These are phyloP conservation scores for Pneumocystis carinii DNA, from an alignment of 1,139 yeast species.

Conservation along the genomic window DNA sequence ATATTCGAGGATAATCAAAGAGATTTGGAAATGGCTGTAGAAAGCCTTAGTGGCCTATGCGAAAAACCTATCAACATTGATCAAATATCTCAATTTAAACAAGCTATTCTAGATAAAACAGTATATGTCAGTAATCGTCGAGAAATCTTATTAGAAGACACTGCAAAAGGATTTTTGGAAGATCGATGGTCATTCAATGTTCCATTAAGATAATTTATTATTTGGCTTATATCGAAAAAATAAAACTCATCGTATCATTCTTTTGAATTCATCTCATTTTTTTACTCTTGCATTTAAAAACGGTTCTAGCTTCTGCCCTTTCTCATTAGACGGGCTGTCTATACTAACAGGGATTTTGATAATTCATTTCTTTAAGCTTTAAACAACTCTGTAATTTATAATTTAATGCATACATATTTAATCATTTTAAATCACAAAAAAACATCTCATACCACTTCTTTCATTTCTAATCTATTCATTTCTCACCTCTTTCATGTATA, in stretches of 20 bases:
- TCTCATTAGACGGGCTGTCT: too few species aligned
- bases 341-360: too few species aligned
- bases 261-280: background rate
- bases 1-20: slow-evolving; percentile 65
- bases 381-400: too few species aligned
- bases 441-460: too few species aligned
- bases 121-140: slow-evolving; percentile 26
- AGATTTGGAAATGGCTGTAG: slow-evolving; percentile 58
- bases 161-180: slow-evolving; percentile 24
- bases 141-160: slow-evolving; percentile 24
- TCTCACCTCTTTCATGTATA: too few species aligned
- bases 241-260: background rate
- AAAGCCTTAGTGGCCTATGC: slow-evolving; percentile 60
- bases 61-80: slow-evolving; percentile 22
- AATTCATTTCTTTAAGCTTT: too few species aligned
- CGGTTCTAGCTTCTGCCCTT: too few species aligned
- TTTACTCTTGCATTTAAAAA: background rate
- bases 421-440: too few species aligned
- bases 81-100: slow-evolving; percentile 22
- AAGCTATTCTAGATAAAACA: slow-evolving; percentile 25
- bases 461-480: too few species aligned
- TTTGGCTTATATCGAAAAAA: background rate
- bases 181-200: slow-evolving; percentile 22
- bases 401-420: too few species aligned
- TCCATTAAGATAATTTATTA: background rate